Base-by-base conservation (phyloP, 2,329 filamentous ascomycete genomes). In the Lecanicillium sp. region DNA sequence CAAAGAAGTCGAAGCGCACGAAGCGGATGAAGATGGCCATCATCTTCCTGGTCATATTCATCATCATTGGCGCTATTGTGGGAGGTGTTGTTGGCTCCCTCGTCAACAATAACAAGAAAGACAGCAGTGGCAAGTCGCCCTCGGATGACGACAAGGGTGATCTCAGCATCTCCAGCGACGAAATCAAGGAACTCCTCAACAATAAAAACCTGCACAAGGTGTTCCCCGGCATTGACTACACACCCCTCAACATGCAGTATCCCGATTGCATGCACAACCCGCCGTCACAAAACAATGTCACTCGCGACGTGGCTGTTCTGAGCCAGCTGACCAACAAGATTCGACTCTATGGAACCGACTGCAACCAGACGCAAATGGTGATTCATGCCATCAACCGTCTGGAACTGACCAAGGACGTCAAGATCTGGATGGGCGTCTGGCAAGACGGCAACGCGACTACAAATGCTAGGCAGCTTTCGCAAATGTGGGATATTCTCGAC, bases 311-410 rank as follows among this genome's bases (percentile, higher is more conserved):
- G 42, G 90, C 92, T 2, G 81, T 96, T 9, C 77, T 97, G 37
- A 88, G 85, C 11, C 88, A 95, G 58, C 70, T 97, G 31, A 95
- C 88, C 43, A 89, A 94, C 57, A 81, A 80, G 3, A 76, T 97
- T 34, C 82, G 90, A 7, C 71, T 96, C 1, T 97, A 97, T 58
- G 90, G 90, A 36, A 97, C 87, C 11, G 90, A 97, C 64, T 97
- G 90, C 72, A 96, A 96, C 61, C 90, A 97, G 62, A 97, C 90
- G 0, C 77, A 95, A 60, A 92, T 97, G 84, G 77, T 94, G 1
- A 68, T 97, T 8, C 81, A 92, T 51, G 81, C 89, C 15, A 82
- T 97, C 50, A 71, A 85, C 41, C 73, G 73, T 36, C 71, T 97
- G 11, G 71, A 82, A 37, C 65, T 96, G 50, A 72, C 84, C 39